Conservation (phyloP, 2,329 filamentous ascomycete genomes). For the Botryotinia convoluta region DNA sequence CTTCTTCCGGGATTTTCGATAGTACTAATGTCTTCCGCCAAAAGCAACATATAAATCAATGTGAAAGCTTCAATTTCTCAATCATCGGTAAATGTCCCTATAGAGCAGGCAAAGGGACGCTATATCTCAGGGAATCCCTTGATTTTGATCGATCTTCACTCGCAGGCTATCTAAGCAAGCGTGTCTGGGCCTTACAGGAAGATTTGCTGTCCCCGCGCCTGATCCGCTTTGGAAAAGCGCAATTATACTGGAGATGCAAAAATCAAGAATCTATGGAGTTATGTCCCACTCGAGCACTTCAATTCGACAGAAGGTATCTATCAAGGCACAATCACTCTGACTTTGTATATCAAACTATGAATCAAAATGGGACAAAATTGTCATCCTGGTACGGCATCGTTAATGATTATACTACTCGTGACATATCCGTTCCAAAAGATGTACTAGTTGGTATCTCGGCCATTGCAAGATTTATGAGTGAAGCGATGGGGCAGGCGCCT, state of each 20-base stretch:
- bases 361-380: fast-evolving
- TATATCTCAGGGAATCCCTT: fast-evolving
- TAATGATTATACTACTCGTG: neutral
- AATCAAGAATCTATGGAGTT: fast-evolving
- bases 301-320: too few relatives aligned
- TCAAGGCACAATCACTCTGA: too few relatives aligned
- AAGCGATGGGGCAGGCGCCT: neutral
- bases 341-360: neutral
- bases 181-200: neutral
- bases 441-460: neutral
- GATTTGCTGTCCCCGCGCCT: neutral
- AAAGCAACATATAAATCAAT: too few relatives aligned
- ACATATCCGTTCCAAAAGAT: neutral
- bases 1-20: neutral
- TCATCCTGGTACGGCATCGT: neutral
- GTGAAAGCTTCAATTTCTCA: neutral
- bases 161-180: neutral
- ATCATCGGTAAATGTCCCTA: neutral
- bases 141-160: fast-evolving
- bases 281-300: neutral
- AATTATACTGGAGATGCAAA: neutral
- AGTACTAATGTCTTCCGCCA: neutral
- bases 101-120: neutral
- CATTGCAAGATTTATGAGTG: fast-evolving
- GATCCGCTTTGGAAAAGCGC: neutral